Percentiles rank a stretch among this genome's conserved stretches.
Conservation (phyloP, 2,329 filamentous ascomycete genomes). For the Monilinia vaccinii-corymbosi region DNA sequence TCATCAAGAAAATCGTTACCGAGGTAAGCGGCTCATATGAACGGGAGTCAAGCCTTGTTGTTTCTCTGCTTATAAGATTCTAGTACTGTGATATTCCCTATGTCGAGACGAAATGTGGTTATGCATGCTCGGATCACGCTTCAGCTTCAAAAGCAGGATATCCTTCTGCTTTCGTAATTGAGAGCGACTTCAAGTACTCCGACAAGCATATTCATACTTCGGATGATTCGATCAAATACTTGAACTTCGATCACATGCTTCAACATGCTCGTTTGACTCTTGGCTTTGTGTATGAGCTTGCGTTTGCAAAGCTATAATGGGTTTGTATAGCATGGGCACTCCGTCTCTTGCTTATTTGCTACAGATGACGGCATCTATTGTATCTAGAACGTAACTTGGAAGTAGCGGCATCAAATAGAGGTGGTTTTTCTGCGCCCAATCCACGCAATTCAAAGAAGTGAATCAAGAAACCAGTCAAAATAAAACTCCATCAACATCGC, state of each 20-base stretch:
- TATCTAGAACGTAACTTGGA: not conserved
- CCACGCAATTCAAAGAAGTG: not conserved
- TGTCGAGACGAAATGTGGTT: slow-evolving; percentile 80
- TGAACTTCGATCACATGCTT: slow-evolving; percentile 84
- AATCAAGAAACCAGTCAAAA: not conserved
- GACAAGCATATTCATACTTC: slow-evolving; percentile 63
- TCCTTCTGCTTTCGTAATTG: slow-evolving; percentile 67
- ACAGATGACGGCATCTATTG: not conserved
- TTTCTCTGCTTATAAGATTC: slow-evolving; percentile 8
- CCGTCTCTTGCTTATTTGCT: not conserved
- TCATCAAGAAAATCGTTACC: slow-evolving; percentile 82
- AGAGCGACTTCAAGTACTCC: slow-evolving; percentile 57
- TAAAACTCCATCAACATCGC: not conserved
- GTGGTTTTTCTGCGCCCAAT: not conserved
- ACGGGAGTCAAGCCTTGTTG: not conserved
- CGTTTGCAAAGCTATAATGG: slow-evolving; percentile 48
- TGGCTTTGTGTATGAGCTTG: slow-evolving; percentile 75
- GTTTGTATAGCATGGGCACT: not conserved
- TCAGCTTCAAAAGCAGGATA: slow-evolving; percentile 67
- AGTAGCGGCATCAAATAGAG: not conserved
- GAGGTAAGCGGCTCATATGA: slow-evolving; percentile 36
- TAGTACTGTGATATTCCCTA: slow-evolving; percentile 84
- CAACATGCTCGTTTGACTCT: slow-evolving; percentile 82
- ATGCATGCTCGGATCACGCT: slow-evolving; percentile 71
- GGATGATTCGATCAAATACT: slow-evolving; percentile 60